phyloP scores from a whole-genome alignment of 1,139 yeast species.

The Magnusiomyces sp. region DNA sequence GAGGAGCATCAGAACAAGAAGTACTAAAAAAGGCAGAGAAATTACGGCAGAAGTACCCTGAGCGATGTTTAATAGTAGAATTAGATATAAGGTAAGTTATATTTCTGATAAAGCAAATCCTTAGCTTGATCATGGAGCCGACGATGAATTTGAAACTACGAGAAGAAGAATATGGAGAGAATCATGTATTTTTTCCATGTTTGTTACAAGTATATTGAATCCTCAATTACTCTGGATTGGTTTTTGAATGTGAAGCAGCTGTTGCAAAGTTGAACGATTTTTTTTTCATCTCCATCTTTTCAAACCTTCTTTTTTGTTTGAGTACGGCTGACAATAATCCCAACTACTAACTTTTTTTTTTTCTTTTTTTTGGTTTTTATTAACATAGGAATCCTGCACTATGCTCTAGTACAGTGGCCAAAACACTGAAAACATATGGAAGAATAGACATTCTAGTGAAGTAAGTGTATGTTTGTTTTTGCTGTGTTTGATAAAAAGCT shows the following conservation, averaged over 20 bases:
- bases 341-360: not conserved
- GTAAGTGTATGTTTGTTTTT: conserved; percentile 7
- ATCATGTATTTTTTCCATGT: not conserved
- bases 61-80: conserved; percentile 19
- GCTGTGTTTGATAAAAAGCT: not conserved
- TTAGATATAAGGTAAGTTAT: conserved; percentile 18
- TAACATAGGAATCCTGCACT: conserved; percentile 18
- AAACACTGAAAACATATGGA: conserved; percentile 20
- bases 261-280: no score
- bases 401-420: conserved; percentile 27
- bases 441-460: conserved; percentile 26
- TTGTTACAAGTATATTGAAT: not conserved
- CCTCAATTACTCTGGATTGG: not conserved
- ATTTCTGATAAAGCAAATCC: not conserved
- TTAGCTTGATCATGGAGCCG: no score
- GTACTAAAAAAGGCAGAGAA: conserved; percentile 11
- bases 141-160: not conserved
- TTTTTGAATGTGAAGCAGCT: not conserved
- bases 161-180: not conserved
- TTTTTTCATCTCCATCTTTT: no score
- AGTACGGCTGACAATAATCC: not conserved
- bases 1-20: conserved; percentile 13
- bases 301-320: not conserved
- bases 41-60: conserved; percentile 15
- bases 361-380: not conserved